Evolutionary conservation across 1,139 yeast species (phyloP).

Genomic region (Taphrina sp.): DNA sequence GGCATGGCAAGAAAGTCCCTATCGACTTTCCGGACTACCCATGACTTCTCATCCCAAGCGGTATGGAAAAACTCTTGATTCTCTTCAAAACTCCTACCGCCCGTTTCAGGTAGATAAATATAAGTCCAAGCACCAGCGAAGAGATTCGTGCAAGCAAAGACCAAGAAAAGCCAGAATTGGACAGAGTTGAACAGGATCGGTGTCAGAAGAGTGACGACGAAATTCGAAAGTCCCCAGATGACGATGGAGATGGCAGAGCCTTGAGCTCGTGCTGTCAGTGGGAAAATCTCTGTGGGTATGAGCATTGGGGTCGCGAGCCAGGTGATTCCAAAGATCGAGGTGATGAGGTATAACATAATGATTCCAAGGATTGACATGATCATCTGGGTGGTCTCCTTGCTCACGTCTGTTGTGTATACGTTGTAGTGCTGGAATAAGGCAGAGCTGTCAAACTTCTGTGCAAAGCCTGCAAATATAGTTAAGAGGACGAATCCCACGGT

Average conservation of each 20-base stretch:
- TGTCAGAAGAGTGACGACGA: constrained; percentile 25
- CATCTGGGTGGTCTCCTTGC: constrained; percentile 11
- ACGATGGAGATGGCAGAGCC: constrained; percentile 28
- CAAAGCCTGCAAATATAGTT: constrained; percentile 23
- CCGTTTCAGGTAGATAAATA: constrained; percentile 26
- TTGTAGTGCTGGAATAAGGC: background rate
- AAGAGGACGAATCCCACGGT: constrained; percentile 6
- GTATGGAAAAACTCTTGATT: constrained; percentile 28
- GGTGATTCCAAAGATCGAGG: constrained; percentile 29
- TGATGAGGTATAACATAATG: constrained; percentile 15
- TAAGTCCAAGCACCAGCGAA: constrained; percentile 24
- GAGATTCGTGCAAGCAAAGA: constrained; percentile 20
- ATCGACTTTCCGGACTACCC: constrained; percentile 25
- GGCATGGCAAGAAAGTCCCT: constrained; percentile 29
- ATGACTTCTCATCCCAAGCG: constrained; percentile 23
- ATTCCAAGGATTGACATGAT: constrained; percentile 22
- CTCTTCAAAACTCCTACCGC: constrained; percentile 29
- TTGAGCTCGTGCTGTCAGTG: constrained; percentile 29
- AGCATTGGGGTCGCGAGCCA: constrained; percentile 27
- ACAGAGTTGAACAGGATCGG: constrained; percentile 27
- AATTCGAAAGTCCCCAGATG: constrained; percentile 29
- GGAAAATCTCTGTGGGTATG: constrained; percentile 27
- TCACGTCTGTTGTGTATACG: background rate
- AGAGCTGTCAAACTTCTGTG: constrained; percentile 13
- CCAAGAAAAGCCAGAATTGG: constrained; percentile 19